Evolutionary conservation across 2,329 filamentous ascomycete genomes (phyloP), one percentile per base, ranked within the genome.

Genomic region (Neodidymelliopsis sp.): DNA sequence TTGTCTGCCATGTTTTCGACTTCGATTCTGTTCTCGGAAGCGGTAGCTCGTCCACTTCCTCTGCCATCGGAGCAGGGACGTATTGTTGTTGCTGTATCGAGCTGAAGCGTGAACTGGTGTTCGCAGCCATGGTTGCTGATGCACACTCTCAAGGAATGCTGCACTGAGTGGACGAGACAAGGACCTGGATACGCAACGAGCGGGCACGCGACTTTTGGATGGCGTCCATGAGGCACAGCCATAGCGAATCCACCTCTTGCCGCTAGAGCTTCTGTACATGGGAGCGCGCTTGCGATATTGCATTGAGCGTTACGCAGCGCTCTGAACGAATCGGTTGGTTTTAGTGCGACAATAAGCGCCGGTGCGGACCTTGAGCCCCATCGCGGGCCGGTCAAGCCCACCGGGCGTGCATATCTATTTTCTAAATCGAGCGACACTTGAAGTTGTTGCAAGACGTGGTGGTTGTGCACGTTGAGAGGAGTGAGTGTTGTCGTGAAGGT

Each of bases 311-410:
- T 13, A 34, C 33, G 42, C 49, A 37, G 45, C 24, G 22, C 23
- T 60, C 33, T 49, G 25, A 55, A 52, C 63, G 57, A 66, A 66
- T 66, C 63, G 49, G 20, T 60, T 59, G 34, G 24, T 38, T 28
- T 22, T 47, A 18, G 41, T 63, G 59, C 59, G 64, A 64, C 62
- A 27, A 51, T 35, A 65, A 61, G 63, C 62, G 60, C 63, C 53
- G 41, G 42, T 31, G 33, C 19, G 49, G 22, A 30, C 51, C 49
- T 38, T 31, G 20, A 39, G 28, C 34, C n/a, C n/a, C n/a, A n/a
- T n/a, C n/a, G n/a, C n/a, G n/a, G n/a, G n/a, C n/a, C n/a, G n/a
- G n/a, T n/a, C n/a, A n/a, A n/a, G n/a, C n/a, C n/a, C n/a, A n/a
- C 40, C 44, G 22, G 18, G 37, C 6, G 11, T 38, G 34, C 23